A percentile compares a stretch with the other conserved stretches of the same genome.
phyloP scores from a whole-genome alignment of 257 asterid species.

The Sherardia arvensis region DNA sequence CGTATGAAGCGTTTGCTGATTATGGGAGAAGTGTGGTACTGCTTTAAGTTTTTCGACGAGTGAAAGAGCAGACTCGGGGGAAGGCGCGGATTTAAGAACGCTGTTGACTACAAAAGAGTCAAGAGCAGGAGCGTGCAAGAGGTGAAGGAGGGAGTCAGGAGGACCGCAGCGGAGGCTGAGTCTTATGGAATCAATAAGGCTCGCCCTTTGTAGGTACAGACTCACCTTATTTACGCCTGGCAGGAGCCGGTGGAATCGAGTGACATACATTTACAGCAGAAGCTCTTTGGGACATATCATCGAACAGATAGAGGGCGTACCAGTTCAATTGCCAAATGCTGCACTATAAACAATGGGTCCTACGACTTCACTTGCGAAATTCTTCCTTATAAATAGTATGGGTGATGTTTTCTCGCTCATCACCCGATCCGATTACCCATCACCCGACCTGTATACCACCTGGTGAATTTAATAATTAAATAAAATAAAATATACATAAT shows the following conservation, averaged over 20 bases:
- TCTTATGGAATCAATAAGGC: constrained; percentile 71
- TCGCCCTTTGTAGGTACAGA: constrained; percentile 73
- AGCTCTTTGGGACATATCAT: neutral
- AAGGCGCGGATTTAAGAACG: constrained; percentile 78
- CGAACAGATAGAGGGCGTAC: constrained; percentile 14
- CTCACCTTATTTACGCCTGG: constrained; percentile 48
- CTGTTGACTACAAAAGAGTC: constrained; percentile 77
- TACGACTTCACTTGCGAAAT: no score
- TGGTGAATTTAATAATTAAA: no score
- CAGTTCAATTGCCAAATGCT: neutral
- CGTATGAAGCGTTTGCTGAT: constrained; percentile 62
- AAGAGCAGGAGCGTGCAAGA: constrained; percentile 44
- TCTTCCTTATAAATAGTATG: no score
- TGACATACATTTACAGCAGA: constrained; percentile 1
- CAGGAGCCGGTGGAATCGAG: constrained; percentile 7
- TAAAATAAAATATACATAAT: neutral
- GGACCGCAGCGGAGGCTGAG: constrained; percentile 59
- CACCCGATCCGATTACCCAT: no score
- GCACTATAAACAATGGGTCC: no score
- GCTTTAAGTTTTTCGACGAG: constrained; percentile 52
- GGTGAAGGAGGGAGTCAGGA: constrained; percentile 40
- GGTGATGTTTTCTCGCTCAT: no score
- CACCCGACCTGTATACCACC: no score
- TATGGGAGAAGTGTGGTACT: constrained; percentile 54
- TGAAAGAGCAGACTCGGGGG: constrained; percentile 56